Conservation (phyloP, 768 basidiomycete species). For the Termitomyces sp. region DNA sequence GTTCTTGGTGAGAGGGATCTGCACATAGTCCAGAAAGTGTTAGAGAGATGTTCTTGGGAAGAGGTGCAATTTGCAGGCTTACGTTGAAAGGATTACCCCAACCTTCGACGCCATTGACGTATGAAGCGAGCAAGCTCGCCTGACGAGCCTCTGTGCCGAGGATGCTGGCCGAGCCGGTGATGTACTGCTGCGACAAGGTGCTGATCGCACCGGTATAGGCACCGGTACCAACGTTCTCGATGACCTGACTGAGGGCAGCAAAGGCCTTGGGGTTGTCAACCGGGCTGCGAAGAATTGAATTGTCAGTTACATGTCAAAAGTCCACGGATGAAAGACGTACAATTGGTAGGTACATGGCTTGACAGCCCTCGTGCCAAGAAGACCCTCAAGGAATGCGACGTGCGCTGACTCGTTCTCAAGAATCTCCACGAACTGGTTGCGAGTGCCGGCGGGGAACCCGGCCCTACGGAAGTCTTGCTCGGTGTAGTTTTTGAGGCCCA, state of each 20-base stretch:
- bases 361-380: slow-evolving; percentile 1
- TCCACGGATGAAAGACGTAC: not conserved
- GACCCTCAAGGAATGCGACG: slow-evolving; percentile 2
- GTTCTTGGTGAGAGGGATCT: slow-evolving; percentile 29
- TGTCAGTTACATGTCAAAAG: not conserved
- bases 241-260: slow-evolving; percentile 4
- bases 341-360: slow-evolving; percentile 11
- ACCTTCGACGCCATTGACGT: slow-evolving; percentile 11
- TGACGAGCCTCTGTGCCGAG: slow-evolving; percentile 15
- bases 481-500: slow-evolving; percentile 6
- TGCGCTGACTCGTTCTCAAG: slow-evolving; percentile 2
- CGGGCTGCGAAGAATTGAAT: not conserved
- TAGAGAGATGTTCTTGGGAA: not conserved
- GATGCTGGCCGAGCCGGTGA: slow-evolving; percentile 10
- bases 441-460: slow-evolving; percentile 6
- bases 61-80: not conserved
- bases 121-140: slow-evolving; percentile 5
- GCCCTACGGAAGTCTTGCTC: slow-evolving; percentile 5
- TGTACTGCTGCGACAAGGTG: slow-evolving; percentile 6
- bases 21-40: not conserved
- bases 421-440: slow-evolving; percentile 7
- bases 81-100: slow-evolving; percentile 14
- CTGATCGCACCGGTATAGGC: slow-evolving; percentile 10
- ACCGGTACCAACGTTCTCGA: slow-evolving; percentile 11
- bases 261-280: slow-evolving; percentile 3